These are phyloP conservation scores for Fusarium albidum DNA, from an alignment of 2,329 filamentous ascomycete genomes.

Conservation along the genomic window DNA sequence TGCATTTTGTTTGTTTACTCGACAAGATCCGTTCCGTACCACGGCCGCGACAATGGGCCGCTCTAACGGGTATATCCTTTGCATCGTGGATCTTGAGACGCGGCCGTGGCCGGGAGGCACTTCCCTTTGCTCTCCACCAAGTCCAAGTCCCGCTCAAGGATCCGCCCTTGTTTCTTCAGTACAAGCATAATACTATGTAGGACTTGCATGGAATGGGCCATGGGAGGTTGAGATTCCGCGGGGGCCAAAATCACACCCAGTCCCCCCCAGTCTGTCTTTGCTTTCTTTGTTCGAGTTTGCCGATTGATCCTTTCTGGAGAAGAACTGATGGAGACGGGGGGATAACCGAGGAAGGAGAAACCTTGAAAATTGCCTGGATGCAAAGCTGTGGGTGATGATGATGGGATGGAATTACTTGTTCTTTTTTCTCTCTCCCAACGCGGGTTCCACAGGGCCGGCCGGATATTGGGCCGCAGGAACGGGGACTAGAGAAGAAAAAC, in stretches of 20 bases:
- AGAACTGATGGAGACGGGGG: not conserved
- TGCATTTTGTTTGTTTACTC: conserved; percentile 34
- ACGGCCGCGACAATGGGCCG: conserved; percentile 37
- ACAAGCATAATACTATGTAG: too few relatives aligned
- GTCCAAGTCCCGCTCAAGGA: conserved; percentile 15
- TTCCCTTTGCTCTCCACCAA: conserved; percentile 7
- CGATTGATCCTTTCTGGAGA: not conserved
- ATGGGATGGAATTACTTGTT: conserved; percentile 28
- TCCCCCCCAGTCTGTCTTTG: not conserved
- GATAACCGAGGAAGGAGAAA: not conserved
- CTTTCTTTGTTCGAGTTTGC: conserved; percentile 10
- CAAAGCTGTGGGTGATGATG: not conserved
- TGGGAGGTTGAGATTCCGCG: conserved; percentile 7
- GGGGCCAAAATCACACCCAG: too few relatives aligned
- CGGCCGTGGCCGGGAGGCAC: conserved; percentile 4
- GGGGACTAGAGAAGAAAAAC: conserved; percentile 19
- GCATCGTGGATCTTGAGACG: conserved; percentile 36
- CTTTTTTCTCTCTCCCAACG: too few relatives aligned
- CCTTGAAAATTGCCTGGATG: not conserved
- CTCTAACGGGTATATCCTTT: conserved; percentile 28
- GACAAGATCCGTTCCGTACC: conserved; percentile 37
- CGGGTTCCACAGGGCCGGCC: conserved; percentile 33
- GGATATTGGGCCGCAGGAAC: conserved; percentile 35
- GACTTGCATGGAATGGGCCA: conserved; percentile 26
- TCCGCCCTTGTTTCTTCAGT: conserved; percentile 11